Conservation (phyloP, 192 early-diverging fungal genomes). For the Podila epigama region DNA sequence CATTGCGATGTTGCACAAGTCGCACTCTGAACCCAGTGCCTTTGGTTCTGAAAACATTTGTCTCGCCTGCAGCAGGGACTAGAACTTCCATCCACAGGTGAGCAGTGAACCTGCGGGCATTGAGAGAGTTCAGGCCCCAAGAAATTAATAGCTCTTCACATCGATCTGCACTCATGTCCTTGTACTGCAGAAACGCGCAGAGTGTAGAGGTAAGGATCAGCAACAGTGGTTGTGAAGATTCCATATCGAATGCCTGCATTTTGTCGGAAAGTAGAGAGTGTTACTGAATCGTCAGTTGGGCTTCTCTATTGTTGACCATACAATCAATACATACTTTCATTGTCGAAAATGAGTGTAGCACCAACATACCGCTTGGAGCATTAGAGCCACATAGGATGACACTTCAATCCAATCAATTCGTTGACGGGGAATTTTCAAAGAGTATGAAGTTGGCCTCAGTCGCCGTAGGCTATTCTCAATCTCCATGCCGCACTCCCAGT, state of each 20-base stretch:
- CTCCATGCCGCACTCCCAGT: constrained; percentile 26
- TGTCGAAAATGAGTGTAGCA: neutral
- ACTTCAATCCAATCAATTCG: constrained; percentile 31
- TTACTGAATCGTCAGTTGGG: neutral
- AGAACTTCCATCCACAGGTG: constrained; percentile 33
- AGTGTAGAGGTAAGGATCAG: constrained; percentile 23
- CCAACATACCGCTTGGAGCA: constrained; percentile 40
- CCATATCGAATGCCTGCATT: constrained; percentile 38
- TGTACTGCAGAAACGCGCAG: constrained; percentile 13
- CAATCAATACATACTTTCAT: neutral
- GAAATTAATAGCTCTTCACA: constrained; percentile 27
- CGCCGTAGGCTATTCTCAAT: constrained; percentile 11
- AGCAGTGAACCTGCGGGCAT: constrained; percentile 33
- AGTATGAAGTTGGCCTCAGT: constrained; percentile 13
- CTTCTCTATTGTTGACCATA: no score
- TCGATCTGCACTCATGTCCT: constrained; percentile 3
- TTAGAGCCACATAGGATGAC: constrained; percentile 25
- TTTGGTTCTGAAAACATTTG: constrained; percentile 1
- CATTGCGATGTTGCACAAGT: constrained; percentile 8
- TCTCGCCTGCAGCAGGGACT: constrained; percentile 35
- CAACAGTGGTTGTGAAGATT: constrained; percentile 9
- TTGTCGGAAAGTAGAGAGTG: neutral
- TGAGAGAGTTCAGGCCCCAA: constrained; percentile 22
- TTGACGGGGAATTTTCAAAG: constrained; percentile 16
- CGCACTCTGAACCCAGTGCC: constrained; percentile 23